Conservation (phyloP, 768 basidiomycete genomes). For the Phylloporus sp. region DNA sequence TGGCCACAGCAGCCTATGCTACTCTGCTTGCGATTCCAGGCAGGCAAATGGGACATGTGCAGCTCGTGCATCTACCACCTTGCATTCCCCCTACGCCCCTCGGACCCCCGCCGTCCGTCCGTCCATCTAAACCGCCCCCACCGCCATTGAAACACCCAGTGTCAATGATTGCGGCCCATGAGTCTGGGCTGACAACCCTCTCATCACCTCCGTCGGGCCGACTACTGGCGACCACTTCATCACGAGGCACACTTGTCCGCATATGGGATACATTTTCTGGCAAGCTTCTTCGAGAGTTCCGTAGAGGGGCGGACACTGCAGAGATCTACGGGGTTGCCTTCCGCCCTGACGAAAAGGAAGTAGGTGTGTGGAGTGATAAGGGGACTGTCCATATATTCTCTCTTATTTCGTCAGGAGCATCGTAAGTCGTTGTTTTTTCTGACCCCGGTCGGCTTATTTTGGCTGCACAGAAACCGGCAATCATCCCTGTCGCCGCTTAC, state of each 20-base stretch:
- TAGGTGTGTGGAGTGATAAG: slow-evolving; percentile 94
- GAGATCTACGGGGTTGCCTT: slow-evolving; percentile 90
- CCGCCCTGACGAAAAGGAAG: slow-evolving; percentile 77
- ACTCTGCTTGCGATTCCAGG: slow-evolving; percentile 86
- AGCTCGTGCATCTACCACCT: slow-evolving; percentile 79
- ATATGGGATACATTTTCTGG: slow-evolving; percentile 79
- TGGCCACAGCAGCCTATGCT: slow-evolving; percentile 73
- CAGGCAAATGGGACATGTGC: slow-evolving; percentile 83
- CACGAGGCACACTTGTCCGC: slow-evolving; percentile 79
- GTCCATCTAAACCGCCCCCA: slow-evolving; percentile 53
- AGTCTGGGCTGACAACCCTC: slow-evolving; percentile 72
- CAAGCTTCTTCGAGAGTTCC: slow-evolving; percentile 72
- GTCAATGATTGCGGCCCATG: slow-evolving; percentile 83
- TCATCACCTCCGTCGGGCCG: slow-evolving; percentile 75
- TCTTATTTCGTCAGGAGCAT: slow-evolving; percentile 58
- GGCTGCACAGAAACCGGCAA: slow-evolving; percentile 66
- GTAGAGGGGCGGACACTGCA: slow-evolving; percentile 85
- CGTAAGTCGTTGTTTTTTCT: slow-evolving; percentile 44
- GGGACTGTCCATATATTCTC: slow-evolving; percentile 91
- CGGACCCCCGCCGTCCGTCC: slow-evolving; percentile 52
- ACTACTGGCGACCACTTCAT: slow-evolving; percentile 79
- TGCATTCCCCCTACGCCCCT: slow-evolving; percentile 58
- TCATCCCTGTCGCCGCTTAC: slow-evolving; percentile 78
- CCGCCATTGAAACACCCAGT: slow-evolving; percentile 60
- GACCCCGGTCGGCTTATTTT: slow-evolving; percentile 3